Conservation (phyloP, 2,329 filamentous ascomycete species). For the Aspergillus sclerotialis region DNA sequence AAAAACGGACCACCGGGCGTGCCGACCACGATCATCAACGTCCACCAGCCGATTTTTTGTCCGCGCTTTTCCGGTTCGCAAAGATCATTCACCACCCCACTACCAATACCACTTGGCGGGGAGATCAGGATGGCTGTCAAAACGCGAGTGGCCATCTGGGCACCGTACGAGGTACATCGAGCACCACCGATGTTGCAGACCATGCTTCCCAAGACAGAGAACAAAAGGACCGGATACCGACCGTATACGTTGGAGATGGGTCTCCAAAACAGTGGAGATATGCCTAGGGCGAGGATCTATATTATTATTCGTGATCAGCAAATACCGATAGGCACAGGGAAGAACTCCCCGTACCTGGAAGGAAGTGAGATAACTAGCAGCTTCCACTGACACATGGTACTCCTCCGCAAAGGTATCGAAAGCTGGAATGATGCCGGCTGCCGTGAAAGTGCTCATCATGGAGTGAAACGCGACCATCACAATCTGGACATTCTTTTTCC, state of each 20-base stretch:
- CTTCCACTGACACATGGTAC: slow-evolving; percentile 40
- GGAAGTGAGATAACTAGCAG: slow-evolving; percentile 47
- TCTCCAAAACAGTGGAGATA: slow-evolving; percentile 48
- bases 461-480: slow-evolving; percentile 49
- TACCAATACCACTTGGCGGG: slow-evolving; percentile 46
- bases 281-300: slow-evolving; percentile 45
- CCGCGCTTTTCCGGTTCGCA: slow-evolving; percentile 48
- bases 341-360: slow-evolving; percentile 25
- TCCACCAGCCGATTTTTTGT: slow-evolving; percentile 49
- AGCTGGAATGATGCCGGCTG: slow-evolving; percentile 46
- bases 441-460: slow-evolving; percentile 48
- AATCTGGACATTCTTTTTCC: slow-evolving; percentile 42
- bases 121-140: slow-evolving; percentile 47
- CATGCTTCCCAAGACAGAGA: slow-evolving; percentile 42
- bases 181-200: slow-evolving; percentile 49
- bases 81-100: slow-evolving; percentile 47
- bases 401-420: slow-evolving; percentile 47
- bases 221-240: slow-evolving; percentile 45
- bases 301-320: not conserved
- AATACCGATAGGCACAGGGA: not conserved
- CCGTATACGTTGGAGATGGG: slow-evolving; percentile 48
- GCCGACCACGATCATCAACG: slow-evolving; percentile 42
- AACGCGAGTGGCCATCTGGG: slow-evolving; percentile 44
- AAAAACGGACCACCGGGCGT: slow-evolving; percentile 32
- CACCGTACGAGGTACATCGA: slow-evolving; percentile 38